Evolutionary conservation across 345 rosid genomes (phyloP), one percentile per base, ranked within the genome.

Genomic region (Alliaria petiolata): DNA sequence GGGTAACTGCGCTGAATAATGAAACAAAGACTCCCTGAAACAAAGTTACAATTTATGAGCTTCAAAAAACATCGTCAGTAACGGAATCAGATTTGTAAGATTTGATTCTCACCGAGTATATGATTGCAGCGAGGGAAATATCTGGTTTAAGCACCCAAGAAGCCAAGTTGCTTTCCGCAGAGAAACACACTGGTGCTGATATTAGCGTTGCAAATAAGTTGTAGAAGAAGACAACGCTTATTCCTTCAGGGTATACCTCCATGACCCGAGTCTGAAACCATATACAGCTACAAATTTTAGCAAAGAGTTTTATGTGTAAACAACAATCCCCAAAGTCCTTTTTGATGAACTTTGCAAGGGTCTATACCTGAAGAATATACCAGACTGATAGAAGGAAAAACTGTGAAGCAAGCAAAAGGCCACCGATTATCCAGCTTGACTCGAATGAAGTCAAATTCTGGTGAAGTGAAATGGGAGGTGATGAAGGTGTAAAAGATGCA

Each of bases 111-210:
- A 79, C 86, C 38, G 83, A 43, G 79, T 56, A 81, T n/a, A 77
- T 5, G 47, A 76, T 14, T 8, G 82, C 61, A 62, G 46, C 58
- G n/a, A 69, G 53, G 31, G 67, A 65, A 19, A 79, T 51, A 52
- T 64, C 79, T 15, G 79, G 69, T 35, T 42, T 65, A 25, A 77
- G 67, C 25, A 57, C 70, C 88, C 88, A 85, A n/a, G 73, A 64
- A 59, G 59, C 61, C 58, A 56, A 33, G 31, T 77, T 50, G n/a
- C 61, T 51, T 68, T 84, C 88, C 33, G 63, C 68, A n/a, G 71
- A 6, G 2, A 82, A 71, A 57, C 80, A 76, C 34, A 77, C 66
- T 2, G 83, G 78, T 26, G 45, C 58, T 1, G 80, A 71, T 34
- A 84, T 20, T 14, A 82, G 53, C 1, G 70, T 59, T 4, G 34